Evolutionary conservation across 1,284 basidiomycete species (phyloP), one percentile per base, ranked within the genome.

Genomic region (Fomitiporia mediterranea): DNA sequence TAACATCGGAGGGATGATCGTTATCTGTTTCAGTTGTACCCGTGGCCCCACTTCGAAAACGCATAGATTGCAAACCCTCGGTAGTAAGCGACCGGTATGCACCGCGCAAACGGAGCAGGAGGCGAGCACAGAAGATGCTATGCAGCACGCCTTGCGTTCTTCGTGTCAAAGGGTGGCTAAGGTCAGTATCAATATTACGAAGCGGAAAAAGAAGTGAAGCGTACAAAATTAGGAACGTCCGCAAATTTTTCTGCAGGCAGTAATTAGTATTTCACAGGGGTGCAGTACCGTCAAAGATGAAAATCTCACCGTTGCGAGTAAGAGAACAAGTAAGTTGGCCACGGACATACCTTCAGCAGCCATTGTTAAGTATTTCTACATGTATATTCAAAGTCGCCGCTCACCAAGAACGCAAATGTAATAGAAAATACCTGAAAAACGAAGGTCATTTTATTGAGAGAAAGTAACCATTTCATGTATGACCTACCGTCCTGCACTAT

Each of bases 61-160:
- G 49, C 37, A 38, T 37, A 4, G 53, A 54, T 8, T 34, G 42
- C 3, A 56, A 19, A 6, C 54, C 54, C 17, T 51, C 21, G 15
- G 21, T n/a, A 8, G 55, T 51, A 3, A 51, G 49, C 11, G 49
- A 42, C 21, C 52, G 21, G 28, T 57, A 57, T 25, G 49, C 55
- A 13, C 49, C 55, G 25, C 56, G 56, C 8, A 58, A 17, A 13
- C 51, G 42, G 19, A 58, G 42, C 34, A 58, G 17, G 19, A 58
- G 42, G 17, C 56, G 56, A 6, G 32, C 35, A 28, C 56, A 58
- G 30, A 58, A 51, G 23, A 58, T 48, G 27, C 51, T 58, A 25
- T 58, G 56, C 7, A 58, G n/a, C 11, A 53, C 51, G 7, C 56
- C 51, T 39, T 58, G 56, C 17, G 56, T 38, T 8, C 43, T 44